Conservation (phyloP, 2,329 filamentous ascomycete genomes). For the Phoma sp. region DNA sequence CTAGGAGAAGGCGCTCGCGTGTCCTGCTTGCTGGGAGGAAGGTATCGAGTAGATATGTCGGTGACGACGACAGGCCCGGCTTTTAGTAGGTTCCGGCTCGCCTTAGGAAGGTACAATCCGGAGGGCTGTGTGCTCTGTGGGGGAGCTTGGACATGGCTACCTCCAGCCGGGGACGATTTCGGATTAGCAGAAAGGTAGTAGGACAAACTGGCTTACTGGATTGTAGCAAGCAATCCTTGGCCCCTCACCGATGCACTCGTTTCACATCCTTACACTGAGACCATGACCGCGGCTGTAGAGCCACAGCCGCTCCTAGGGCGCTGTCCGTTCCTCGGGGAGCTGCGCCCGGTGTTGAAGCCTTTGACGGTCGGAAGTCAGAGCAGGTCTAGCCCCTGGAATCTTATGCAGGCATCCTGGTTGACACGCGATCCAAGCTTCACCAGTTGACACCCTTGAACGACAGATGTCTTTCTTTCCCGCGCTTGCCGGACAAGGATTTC, state of each 20-base stretch:
- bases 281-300: slow-evolving; percentile 26
- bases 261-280: slow-evolving; percentile 32
- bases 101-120: slow-evolving; percentile 17
- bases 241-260: slow-evolving; percentile 39
- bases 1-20: not conserved
- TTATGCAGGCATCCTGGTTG: slow-evolving; percentile 36
- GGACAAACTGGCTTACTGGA: slow-evolving; percentile 37
- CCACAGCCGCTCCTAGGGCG: slow-evolving; percentile 30
- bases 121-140: slow-evolving; percentile 35
- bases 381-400: slow-evolving; percentile 33
- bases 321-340: slow-evolving; percentile 37
- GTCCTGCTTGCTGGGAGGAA: slow-evolving; percentile 3
- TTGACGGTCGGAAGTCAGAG: slow-evolving; percentile 31
- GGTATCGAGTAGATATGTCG: slow-evolving; percentile 3
- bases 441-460: slow-evolving; percentile 23
- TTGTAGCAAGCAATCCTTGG: slow-evolving; percentile 33
- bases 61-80: slow-evolving; percentile 19
- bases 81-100: slow-evolving; percentile 29
- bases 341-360: slow-evolving; percentile 36
- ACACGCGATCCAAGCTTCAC: slow-evolving; percentile 37
- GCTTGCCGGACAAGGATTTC: slow-evolving; percentile 30
- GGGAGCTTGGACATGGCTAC: slow-evolving; percentile 29
- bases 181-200: slow-evolving; percentile 30
- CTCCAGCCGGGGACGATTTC: slow-evolving; percentile 24
- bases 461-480: slow-evolving; percentile 34